phyloP scores from a whole-genome alignment of 257 asterid species.

The Rhazya stricta region DNA sequence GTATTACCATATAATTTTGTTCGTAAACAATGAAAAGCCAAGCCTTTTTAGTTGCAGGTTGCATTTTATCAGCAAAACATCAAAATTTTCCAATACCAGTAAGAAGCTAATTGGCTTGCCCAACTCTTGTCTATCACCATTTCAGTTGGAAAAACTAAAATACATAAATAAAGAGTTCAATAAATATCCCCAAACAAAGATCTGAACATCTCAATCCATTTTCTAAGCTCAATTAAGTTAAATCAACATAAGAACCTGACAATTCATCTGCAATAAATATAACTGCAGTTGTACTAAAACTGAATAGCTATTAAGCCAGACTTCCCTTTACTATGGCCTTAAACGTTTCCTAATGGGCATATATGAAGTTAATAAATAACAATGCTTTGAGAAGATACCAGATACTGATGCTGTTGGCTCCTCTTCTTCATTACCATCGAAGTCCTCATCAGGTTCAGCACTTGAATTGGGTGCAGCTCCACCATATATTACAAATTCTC shows the following conservation, averaged over 20 bases:
- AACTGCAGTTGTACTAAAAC: neutral
- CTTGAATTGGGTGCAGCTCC: conserved; percentile 54
- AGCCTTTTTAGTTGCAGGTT: neutral
- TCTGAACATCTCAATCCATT: neutral
- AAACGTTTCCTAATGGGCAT: neutral
- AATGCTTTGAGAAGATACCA: conserved; percentile 35
- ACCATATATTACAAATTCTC: conserved; percentile 64
- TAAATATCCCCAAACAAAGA: neutral
- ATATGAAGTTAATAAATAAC: neutral
- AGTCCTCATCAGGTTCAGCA: conserved; percentile 33
- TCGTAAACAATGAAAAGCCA: neutral
- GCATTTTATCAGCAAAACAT: neutral
- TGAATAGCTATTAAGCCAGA: neutral
- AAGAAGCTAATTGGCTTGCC: neutral
- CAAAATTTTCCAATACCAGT: neutral
- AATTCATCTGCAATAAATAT: neutral
- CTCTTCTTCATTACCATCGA: conserved; percentile 45
- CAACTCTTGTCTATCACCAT: neutral
- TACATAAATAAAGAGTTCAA: too few relatives aligned
- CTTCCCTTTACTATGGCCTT: neutral
- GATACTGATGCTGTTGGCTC: conserved; percentile 57
- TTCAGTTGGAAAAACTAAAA: neutral
- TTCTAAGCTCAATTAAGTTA: neutral
- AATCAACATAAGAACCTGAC: neutral
- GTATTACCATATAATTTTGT: neutral